Evolutionary conservation across 306 rosid species (phyloP).

Genomic region (Cercis canadensis): DNA sequence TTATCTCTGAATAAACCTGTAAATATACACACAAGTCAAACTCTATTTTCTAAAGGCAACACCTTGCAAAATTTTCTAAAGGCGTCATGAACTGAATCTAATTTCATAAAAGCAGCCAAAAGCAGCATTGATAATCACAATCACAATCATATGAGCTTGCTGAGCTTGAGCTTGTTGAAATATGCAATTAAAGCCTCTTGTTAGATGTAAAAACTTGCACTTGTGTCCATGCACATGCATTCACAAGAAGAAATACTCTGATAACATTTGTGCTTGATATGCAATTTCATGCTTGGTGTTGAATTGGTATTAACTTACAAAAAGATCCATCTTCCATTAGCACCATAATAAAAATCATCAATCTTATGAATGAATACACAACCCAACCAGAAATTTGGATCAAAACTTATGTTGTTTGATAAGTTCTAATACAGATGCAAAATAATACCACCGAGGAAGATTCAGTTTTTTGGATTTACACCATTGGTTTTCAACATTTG

Average conservation of each 20-base stretch:
- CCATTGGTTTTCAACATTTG: slow-evolving; percentile 27
- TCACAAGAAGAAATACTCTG: background rate
- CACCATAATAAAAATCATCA: background rate
- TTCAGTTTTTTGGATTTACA: background rate
- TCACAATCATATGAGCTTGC: background rate
- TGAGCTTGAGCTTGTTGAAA: too few species aligned
- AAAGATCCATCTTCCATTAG: background rate
- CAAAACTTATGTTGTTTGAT: background rate
- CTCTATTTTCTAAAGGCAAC: background rate
- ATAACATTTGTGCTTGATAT: too few species aligned
- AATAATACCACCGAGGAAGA: background rate
- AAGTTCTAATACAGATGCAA: background rate
- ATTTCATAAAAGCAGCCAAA: background rate
- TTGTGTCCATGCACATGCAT: too few species aligned
- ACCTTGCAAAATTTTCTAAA: slow-evolving; percentile 1
- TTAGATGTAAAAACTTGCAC: background rate
- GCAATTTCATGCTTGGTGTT: background rate
- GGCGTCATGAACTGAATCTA: background rate
- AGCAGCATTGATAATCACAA: background rate
- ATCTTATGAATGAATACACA: too few species aligned
- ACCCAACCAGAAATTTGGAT: background rate
- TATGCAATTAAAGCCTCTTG: background rate
- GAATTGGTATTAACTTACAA: too few species aligned
- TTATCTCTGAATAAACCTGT: slow-evolving; percentile 72
- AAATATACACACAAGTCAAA: slow-evolving; percentile 28